Evolutionary conservation across 2,329 filamentous ascomycete genomes (phyloP).

Genomic region (Orbilia javanica): DNA sequence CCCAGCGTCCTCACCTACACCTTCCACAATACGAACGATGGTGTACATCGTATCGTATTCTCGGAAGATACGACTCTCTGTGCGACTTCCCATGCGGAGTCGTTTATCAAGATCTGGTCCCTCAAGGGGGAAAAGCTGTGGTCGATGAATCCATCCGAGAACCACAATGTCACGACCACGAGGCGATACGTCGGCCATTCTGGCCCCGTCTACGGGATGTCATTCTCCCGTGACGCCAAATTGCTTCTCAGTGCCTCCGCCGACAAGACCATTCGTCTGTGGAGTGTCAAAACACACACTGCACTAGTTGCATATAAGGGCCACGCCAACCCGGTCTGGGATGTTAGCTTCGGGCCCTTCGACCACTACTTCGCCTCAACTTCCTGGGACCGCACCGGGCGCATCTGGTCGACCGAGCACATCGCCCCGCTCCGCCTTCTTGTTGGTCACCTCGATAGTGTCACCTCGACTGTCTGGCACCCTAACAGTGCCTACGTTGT

Average conservation of each 20-base stretch:
- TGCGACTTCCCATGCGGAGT: conserved; percentile 90
- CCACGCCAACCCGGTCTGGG: conserved; percentile 89
- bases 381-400: conserved; percentile 88
- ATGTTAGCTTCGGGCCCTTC: conserved; percentile 88
- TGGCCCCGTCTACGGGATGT: conserved; percentile 86
- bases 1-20: conserved; percentile 96
- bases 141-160: conserved; percentile 73
- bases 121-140: conserved; percentile 85
- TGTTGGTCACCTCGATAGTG: conserved; percentile 90
- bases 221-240: conserved; percentile 81
- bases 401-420: conserved; percentile 92
- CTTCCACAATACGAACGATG: conserved; percentile 92
- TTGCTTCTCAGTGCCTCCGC: conserved; percentile 88
- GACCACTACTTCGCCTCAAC: conserved; percentile 94
- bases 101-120: conserved; percentile 94
- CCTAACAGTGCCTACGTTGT: conserved; percentile 94
- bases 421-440: conserved; percentile 89
- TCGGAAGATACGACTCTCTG: conserved; percentile 89
- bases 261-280: conserved; percentile 88
- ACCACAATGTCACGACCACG: conserved; percentile 76
- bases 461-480: conserved; percentile 94
- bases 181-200: conserved; percentile 86
- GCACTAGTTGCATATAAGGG: conserved; percentile 94
- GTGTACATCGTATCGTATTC: conserved; percentile 86
- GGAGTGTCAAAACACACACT: conserved; percentile 92